Base-by-base conservation (phyloP, 2,329 filamentous ascomycete genomes). In the Myriosclerotinia curreyana region DNA sequence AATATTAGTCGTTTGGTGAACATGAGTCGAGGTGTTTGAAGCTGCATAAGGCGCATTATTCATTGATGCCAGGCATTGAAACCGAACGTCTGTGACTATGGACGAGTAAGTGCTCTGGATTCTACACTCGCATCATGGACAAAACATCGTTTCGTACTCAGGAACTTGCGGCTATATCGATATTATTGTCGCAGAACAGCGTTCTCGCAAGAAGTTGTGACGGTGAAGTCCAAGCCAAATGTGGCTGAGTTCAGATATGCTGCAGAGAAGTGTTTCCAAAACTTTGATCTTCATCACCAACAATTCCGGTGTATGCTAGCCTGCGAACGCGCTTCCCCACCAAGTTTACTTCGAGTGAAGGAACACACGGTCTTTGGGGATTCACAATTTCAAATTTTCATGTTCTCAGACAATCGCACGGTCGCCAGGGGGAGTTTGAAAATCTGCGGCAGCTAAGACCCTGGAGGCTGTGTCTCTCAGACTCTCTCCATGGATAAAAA, bases 251-350 rank as follows among this genome's bases (percentile, higher is more conserved):
- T 42, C 22, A 8, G 31, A 28, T 36, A 36, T 62, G 61, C 52
- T 58, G 49, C 52, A 63, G 25, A 59, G 34, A 22, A 42, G 52
- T 58, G 52, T 63, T 63, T 63, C 52, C 36, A 42, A 62, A 46
- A 40, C 12, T 46, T 62, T 14, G 14, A 8, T 3, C 25, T 44
- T 49, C 40, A 14, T 62, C 52, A 20, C 22, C 52, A 58, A 42
- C 46, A 63, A 14, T 38, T 34, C 61, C 34, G 22, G 15, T 58
- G 46, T 42, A 20, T 44, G 52, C 52, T 34, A 46, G 52, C 22
- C 42, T 58, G 53, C 44, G 53, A 51, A 59, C 25, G 25, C 34
- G 34, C 46, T 63, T 59, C 53, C 22, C 51, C 28, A 62, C 12
- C 36, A 55, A 49, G 1, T 20, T n/a, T 25, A 38, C 34, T 40